Conservation (phyloP, 2,329 filamentous ascomycete genomes). For the Polytolypa hystricis region DNA sequence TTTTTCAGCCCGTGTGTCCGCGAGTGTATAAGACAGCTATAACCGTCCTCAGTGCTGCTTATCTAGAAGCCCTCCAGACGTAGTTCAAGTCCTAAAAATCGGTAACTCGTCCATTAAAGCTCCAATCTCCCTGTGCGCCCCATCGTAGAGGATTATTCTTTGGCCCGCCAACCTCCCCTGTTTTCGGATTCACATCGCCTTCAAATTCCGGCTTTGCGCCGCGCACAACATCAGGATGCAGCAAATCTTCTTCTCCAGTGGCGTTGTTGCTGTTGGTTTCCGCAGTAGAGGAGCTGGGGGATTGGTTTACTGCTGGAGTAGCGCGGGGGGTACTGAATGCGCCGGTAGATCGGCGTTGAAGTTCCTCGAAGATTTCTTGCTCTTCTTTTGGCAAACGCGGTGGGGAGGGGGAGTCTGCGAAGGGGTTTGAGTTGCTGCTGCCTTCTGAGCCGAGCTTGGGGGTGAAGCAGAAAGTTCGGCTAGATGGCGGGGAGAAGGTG, state of each 20-base stretch:
- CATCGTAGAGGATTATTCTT: slow-evolving; percentile 94
- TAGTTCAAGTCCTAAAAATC: slow-evolving; percentile 55
- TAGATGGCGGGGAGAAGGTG: not conserved
- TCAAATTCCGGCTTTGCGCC: slow-evolving; percentile 86
- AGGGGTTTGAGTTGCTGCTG: slow-evolving; percentile 20
- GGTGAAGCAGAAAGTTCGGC: slow-evolving; percentile 7
- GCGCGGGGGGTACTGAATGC: slow-evolving; percentile 57
- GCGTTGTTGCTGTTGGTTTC: slow-evolving; percentile 28
- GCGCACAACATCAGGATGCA: slow-evolving; percentile 59
- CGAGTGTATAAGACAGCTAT: too few species aligned
- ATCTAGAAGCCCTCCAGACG: too few species aligned
- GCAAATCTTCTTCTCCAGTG: slow-evolving; percentile 34
- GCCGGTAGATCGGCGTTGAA: slow-evolving; percentile 66
- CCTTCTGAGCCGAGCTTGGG: slow-evolving; percentile 7
- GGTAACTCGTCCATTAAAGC: slow-evolving; percentile 87
- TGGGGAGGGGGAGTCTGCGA: slow-evolving; percentile 51
- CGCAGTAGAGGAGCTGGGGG: slow-evolving; percentile 24
- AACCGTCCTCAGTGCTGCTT: too few species aligned
- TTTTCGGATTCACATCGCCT: slow-evolving; percentile 83
- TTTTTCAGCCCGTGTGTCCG: too few species aligned
- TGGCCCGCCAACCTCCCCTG: slow-evolving; percentile 87
- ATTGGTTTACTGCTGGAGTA: slow-evolving; percentile 40
- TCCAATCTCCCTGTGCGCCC: slow-evolving; percentile 71
- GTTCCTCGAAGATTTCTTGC: slow-evolving; percentile 79
- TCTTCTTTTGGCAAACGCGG: slow-evolving; percentile 79